phyloP scores from a whole-genome alignment of 2,329 filamentous ascomycete species.

The Neurospora crassa region DNA sequence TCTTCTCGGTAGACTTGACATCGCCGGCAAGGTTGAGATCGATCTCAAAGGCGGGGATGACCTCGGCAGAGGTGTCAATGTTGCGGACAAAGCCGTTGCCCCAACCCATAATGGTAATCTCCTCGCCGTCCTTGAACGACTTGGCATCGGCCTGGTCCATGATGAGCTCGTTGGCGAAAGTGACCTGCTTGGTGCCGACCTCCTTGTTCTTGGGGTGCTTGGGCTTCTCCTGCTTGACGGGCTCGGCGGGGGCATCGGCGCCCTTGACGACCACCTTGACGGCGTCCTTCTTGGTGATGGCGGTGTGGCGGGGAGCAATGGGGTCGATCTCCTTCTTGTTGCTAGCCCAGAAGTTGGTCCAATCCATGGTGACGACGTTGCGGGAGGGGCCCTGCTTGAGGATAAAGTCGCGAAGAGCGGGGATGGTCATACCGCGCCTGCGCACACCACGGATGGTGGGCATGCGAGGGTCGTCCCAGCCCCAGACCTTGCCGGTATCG shows the following conservation, averaged over 20 bases:
- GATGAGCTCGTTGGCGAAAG: constrained; percentile 64
- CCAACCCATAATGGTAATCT: constrained; percentile 96
- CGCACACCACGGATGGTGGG: constrained; percentile 73
- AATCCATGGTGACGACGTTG: constrained; percentile 78
- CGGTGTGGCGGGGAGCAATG: constrained; percentile 63
- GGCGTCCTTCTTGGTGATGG: constrained; percentile 58
- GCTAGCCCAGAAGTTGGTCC: constrained; percentile 61
- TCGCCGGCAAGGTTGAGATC: constrained; percentile 90
- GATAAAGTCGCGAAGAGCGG: constrained; percentile 74
- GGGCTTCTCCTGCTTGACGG: constrained; percentile 65
- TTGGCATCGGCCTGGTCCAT: constrained; percentile 82
- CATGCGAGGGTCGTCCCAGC: constrained; percentile 84
- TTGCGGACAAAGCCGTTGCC: constrained; percentile 76
- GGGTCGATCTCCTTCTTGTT: constrained; percentile 83
- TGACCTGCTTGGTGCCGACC: constrained; percentile 77
- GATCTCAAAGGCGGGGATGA: constrained; percentile 62
- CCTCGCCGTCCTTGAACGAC: constrained; percentile 73
- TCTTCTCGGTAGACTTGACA: constrained; percentile 92
- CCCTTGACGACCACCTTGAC: constrained; percentile 64
- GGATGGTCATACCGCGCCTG: constrained; percentile 68
- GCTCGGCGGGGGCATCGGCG: constrained; percentile 52
- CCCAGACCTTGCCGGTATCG: constrained; percentile 64
- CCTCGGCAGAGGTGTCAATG: constrained; percentile 41
- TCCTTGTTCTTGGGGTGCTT: constrained; percentile 84
- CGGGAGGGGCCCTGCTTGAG: constrained; percentile 75